Conservation (phyloP, 2,329 filamentous ascomycete species). For the Colletotrichum godetiae region DNA sequence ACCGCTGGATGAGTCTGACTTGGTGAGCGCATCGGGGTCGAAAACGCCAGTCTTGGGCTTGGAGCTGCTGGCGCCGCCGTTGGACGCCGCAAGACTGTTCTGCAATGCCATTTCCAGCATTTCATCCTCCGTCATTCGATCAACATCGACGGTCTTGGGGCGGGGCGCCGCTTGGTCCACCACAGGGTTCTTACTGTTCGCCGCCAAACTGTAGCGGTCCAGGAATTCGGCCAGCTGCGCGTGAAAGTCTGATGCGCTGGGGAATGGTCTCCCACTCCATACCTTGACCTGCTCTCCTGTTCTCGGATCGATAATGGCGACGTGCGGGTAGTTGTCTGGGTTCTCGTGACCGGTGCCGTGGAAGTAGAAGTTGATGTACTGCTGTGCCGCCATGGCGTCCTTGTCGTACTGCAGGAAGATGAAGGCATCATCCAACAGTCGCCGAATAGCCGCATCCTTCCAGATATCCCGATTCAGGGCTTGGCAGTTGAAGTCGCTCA, state of each 20-base stretch:
- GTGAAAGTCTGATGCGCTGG: conserved; percentile 82
- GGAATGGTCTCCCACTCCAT: conserved; percentile 88
- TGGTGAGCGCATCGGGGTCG: conserved; percentile 91
- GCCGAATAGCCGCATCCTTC: conserved; percentile 84
- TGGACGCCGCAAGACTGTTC: conserved; percentile 78
- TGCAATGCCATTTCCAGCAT: conserved; percentile 95
- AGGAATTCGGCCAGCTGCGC: conserved; percentile 95
- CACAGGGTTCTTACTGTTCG: conserved; percentile 92
- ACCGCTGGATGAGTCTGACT: conserved; percentile 63
- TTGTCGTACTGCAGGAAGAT: conserved; percentile 96
- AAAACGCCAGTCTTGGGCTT: conserved; percentile 65
- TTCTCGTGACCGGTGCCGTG: conserved; percentile 76
- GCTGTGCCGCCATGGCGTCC: conserved; percentile 79
- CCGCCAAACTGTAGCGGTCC: conserved; percentile 92
- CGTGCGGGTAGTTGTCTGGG: conserved; percentile 92
- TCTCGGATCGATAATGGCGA: conserved; percentile 93
- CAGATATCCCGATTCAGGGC: conserved; percentile 94
- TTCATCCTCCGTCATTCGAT: conserved; percentile 95
- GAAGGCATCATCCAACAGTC: conserved; percentile 91
- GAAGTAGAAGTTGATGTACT: conserved; percentile 94
- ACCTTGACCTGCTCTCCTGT: conserved; percentile 98
- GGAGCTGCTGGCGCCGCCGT: conserved; percentile 46
- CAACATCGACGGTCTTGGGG: conserved; percentile 78
- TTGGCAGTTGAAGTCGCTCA: conserved; percentile 94
- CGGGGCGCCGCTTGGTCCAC: conserved; percentile 79